Base-by-base conservation (phyloP, 345 rosid genomes). In the Microcos paniculata region DNA sequence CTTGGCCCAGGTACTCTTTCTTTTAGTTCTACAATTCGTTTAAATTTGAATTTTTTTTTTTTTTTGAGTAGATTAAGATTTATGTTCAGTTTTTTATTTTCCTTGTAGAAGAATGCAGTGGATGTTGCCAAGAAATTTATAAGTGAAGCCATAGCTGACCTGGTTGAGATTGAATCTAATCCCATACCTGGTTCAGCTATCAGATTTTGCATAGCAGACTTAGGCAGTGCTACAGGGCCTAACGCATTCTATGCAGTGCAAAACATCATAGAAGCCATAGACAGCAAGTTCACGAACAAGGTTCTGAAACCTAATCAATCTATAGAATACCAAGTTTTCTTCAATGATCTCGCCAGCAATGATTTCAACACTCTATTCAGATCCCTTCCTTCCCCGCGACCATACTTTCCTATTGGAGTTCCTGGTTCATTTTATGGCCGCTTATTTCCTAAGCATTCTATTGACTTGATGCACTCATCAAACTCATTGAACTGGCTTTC, bases 221-320 rank as follows among this genome's bases (percentile, higher is more conserved):
- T 86, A 43, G 92, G 91, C 31, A 84, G 88, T 53, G 84, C 91
- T 0, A 76, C 81, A 2, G 92, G 94, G 16, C 89, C 92, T 1
- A 87, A 89, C 81, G 85, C 94, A 8, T 86, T 87, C 53, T 5
- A 30, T 0, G 83, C 84, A 0, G 82, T 90, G 33, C 84, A 86
- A 49, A 82, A 80, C 74, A 77, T 90, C 42, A 65, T 86, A 3
- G 80, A 86, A 49, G 80, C 77, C 16, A 79, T 83, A 51, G 80
- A 77, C 35, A 19, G 45, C 35, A 88, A 83, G 52, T 78, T 64
- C 62, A 62, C 38, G 10, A 5, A 16, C 73, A 15, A 42, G 4
- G n/a, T 7, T 10, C 33, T 0, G 8, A 35, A 33, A 1, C 2
- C 9, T n/a, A n/a, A n/a, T 8, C 23, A 14, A 24, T n/a, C 12